Evolutionary conservation across 73 alveolate species (phyloP).

Genomic region (Effrenium voratum): DNA sequence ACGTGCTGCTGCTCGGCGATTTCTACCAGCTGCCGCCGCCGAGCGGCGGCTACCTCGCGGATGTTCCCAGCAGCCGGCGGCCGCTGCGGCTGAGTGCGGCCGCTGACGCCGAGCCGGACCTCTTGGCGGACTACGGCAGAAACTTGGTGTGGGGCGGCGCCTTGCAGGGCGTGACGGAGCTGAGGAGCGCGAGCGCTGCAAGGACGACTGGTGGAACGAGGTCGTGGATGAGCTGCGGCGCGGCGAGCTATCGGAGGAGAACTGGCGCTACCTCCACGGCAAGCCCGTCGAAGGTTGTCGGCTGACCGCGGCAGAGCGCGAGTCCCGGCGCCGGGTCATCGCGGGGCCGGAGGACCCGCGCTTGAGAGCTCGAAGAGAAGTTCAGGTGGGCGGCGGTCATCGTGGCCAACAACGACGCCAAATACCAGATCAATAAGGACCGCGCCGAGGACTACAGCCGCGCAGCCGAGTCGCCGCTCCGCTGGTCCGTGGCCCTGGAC

Average conservation of each 20-base stretch:
- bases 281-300: constrained; percentile 33
- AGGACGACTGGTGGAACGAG: constrained; percentile 60
- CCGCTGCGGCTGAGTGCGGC: not conserved
- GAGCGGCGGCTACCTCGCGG: constrained; percentile 59
- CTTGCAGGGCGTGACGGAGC: constrained; percentile 33
- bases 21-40: constrained; percentile 70
- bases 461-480: not conserved
- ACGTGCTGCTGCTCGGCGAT: constrained; percentile 22
- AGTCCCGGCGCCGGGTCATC: constrained; percentile 26
- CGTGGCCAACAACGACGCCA: constrained; percentile 74
- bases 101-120: not conserved
- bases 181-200: constrained; percentile 25
- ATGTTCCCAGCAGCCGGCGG: not conserved
- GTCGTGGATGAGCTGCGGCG: constrained; percentile 53
- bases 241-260: constrained; percentile 37
- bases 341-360: constrained; percentile 15
- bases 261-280: constrained; percentile 6
- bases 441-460: constrained; percentile 30
- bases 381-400: constrained; percentile 7
- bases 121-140: constrained; percentile 13
- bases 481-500: constrained; percentile 47
- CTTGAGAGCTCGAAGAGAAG: not conserved
- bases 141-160: constrained; percentile 13
- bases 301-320: not conserved
- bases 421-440: constrained; percentile 67